Conservation (phyloP, 1,284 basidiomycete species). For the Jaminaea rosea region DNA sequence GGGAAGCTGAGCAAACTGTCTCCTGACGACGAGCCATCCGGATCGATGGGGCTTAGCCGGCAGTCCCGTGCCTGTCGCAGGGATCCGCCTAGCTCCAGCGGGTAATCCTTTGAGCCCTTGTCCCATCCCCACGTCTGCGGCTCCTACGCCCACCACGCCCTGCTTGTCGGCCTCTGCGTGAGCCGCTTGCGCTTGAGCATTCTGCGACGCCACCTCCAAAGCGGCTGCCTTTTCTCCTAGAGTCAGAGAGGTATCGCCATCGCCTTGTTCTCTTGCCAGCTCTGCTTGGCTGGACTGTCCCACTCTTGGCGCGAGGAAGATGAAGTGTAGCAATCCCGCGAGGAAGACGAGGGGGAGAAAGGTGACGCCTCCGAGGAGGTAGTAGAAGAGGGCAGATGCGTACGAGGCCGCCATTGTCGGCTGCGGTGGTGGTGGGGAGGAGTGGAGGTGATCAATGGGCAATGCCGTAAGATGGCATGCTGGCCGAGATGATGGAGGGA, state of each 20-base stretch:
- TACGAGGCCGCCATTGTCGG: too few species aligned
- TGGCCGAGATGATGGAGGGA: neutral
- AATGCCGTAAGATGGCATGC: too few species aligned
- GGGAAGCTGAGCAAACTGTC: conserved; percentile 12
- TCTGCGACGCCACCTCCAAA: conserved; percentile 17
- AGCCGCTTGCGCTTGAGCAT: conserved; percentile 20
- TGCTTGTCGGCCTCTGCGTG: too few species aligned
- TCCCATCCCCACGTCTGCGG: too few species aligned
- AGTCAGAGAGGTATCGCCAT: too few species aligned
- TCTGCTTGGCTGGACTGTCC: conserved; percentile 12
- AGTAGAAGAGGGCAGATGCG: conserved; percentile 37
- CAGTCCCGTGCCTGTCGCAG: too few species aligned
- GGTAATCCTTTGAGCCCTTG: too few species aligned
- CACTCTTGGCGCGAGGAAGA: conserved; percentile 9
- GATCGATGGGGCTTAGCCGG: conserved; percentile 19
- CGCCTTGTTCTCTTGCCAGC: conserved; percentile 23
- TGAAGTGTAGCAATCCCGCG: conserved; percentile 17
- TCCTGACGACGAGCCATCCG: conserved; percentile 30
- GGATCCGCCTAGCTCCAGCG: too few species aligned
- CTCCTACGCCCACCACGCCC: too few species aligned
- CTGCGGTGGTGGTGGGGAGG: too few species aligned
- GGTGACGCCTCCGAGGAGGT: conserved; percentile 43
- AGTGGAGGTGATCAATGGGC: too few species aligned
- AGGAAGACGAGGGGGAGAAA: conserved; percentile 36
- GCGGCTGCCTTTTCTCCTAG: too few species aligned